phyloP scores from a whole-genome alignment of 164 flowering plant species.

The Euptelea pleiosperma region DNA sequence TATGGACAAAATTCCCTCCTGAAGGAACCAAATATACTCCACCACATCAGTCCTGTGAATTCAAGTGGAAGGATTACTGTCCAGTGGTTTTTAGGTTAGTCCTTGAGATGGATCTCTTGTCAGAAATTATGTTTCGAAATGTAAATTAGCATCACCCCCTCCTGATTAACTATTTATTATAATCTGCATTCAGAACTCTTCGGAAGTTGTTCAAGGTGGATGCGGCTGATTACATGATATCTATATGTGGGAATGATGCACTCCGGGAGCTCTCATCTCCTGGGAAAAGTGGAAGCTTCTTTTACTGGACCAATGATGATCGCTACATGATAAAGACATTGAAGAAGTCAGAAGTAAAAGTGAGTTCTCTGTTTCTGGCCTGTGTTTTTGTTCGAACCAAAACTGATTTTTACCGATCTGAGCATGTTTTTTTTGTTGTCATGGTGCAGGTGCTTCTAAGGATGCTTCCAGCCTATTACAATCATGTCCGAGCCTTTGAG shows the following conservation, averaged over 20 bases:
- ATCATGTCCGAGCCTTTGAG: constrained; percentile 60
- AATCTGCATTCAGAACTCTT: constrained; percentile 44
- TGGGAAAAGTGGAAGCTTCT: constrained; percentile 90
- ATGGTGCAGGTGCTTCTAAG: constrained; percentile 49
- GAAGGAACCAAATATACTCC: constrained; percentile 81
- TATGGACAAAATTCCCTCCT: constrained; percentile 82
- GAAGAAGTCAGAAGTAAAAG: constrained; percentile 82
- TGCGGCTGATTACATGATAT: constrained; percentile 81
- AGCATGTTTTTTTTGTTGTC: not conserved
- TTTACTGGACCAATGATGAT: constrained; percentile 78
- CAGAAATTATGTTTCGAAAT: not conserved
- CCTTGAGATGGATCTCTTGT: not conserved
- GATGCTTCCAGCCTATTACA: constrained; percentile 69
- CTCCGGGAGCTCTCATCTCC: constrained; percentile 86
- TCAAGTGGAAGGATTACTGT: constrained; percentile 87
- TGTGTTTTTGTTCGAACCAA: not conserved
- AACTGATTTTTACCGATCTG: not conserved
- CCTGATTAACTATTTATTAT: too few species aligned
- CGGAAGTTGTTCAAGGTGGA: constrained; percentile 81
- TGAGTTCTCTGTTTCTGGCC: constrained; percentile 18
- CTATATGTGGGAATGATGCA: constrained; percentile 84
- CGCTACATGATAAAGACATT: constrained; percentile 92
- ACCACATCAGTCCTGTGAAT: constrained; percentile 74
- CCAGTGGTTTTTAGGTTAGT: constrained; percentile 79
- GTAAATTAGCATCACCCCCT: too few species aligned